Conservation (phyloP, 345 rosid genomes). For the Conringia planisiliqua region DNA sequence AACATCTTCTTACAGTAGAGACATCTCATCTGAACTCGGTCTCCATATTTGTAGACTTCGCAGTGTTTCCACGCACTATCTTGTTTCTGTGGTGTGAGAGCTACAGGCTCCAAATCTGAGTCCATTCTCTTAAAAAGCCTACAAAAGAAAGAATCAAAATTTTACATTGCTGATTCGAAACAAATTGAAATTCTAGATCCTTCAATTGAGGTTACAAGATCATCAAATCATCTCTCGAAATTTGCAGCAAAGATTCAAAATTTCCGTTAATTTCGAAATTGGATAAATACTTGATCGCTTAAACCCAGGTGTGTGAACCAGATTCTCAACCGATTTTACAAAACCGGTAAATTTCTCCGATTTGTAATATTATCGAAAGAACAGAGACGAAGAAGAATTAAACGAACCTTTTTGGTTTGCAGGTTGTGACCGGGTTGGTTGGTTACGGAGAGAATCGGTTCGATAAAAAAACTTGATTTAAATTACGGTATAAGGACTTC, state of each 20-base stretch:
- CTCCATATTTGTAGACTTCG: conserved; percentile 69
- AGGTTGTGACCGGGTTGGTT: conserved; percentile 37
- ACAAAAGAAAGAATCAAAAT: conserved; percentile 1
- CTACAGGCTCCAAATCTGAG: conserved; percentile 51
- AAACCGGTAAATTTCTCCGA: conserved; percentile 16
- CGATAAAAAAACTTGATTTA: neutral
- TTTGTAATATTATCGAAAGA: neutral
- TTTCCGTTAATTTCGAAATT: neutral
- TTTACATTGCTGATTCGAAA: neutral
- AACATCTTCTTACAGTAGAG: conserved; percentile 72
- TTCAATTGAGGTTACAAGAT: neutral
- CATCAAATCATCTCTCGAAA: neutral
- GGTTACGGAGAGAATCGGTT: conserved; percentile 29
- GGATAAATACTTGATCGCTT: neutral
- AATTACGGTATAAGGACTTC: conserved; percentile 31
- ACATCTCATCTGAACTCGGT: conserved; percentile 72
- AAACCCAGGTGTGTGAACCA: conserved; percentile 3
- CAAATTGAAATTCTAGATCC: conserved; percentile 11
- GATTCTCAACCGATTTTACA: neutral
- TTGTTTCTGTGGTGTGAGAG: conserved; percentile 70
- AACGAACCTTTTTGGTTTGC: conserved; percentile 31
- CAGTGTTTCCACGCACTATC: conserved; percentile 99
- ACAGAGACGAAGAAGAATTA: neutral
- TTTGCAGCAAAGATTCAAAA: neutral
- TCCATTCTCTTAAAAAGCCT: conserved; percentile 11